A percentile compares a stretch with the other conserved stretches of the same genome.
These are phyloP conservation scores for Persicaria maculosa DNA, from an alignment of 148 eudicot genomes.

Conservation along the genomic window DNA sequence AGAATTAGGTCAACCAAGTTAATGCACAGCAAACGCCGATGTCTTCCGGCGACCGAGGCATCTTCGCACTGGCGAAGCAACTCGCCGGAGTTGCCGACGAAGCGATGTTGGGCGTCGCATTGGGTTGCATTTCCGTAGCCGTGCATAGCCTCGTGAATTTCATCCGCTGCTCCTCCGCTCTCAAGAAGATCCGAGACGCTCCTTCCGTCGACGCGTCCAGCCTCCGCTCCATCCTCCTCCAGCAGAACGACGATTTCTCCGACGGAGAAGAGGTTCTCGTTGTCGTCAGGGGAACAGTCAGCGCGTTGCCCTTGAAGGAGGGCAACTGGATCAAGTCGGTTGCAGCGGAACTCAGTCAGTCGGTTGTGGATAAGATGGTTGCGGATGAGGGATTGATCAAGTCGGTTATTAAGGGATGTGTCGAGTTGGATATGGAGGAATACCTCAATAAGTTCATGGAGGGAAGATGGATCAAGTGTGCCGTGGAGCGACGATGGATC, in stretches of 20 bases:
- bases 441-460: too few species aligned
- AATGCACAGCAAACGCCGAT: constrained; percentile 15
- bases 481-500: too few species aligned
- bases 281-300: constrained; percentile 60
- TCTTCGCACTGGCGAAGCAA: constrained; percentile 48
- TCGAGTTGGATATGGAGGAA: too few species aligned
- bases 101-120: constrained; percentile 46
- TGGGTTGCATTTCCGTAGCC: constrained; percentile 49
- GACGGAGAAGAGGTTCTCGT: constrained; percentile 33
- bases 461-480: too few species aligned
- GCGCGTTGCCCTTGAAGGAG: constrained; percentile 21
- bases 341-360: too few species aligned
- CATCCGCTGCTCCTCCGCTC: constrained; percentile 50
- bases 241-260: neutral
- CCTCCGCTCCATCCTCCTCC: constrained; percentile 44
- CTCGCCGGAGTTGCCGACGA: constrained; percentile 69
- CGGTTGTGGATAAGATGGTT: constrained; percentile 23
- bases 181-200: constrained; percentile 38
- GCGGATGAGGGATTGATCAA: constrained; percentile 40
- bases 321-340: too few species aligned
- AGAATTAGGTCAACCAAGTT: too few species aligned
- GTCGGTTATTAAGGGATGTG: too few species aligned
- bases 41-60: constrained; percentile 64
- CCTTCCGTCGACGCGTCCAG: constrained; percentile 54
- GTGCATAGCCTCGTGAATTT: constrained; percentile 44